Conservation (phyloP, 2,329 filamentous ascomycete genomes). For the Penicillium thymicola region DNA sequence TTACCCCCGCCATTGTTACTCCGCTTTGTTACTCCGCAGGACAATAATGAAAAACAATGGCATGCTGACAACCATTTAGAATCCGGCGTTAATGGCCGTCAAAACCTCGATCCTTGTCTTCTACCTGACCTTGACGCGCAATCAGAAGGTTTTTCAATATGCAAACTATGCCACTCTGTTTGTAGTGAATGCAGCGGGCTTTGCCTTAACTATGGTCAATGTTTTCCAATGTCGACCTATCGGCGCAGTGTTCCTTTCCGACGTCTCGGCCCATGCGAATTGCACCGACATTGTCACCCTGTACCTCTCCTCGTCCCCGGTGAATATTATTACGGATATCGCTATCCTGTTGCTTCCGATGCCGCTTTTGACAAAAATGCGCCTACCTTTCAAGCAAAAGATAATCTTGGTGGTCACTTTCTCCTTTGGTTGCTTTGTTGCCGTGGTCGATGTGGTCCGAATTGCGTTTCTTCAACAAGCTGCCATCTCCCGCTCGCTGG, state of each 20-base stretch:
- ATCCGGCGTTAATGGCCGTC: slow-evolving; percentile 83
- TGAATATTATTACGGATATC: slow-evolving; percentile 89
- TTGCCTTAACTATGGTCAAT: slow-evolving; percentile 79
- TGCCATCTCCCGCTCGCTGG: slow-evolving; percentile 38
- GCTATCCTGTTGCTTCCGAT: slow-evolving; percentile 84
- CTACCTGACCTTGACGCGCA: slow-evolving; percentile 77
- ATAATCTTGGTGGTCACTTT: slow-evolving; percentile 84
- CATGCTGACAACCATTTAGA: slow-evolving; percentile 49
- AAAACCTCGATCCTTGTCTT: slow-evolving; percentile 93
- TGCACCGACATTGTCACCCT: slow-evolving; percentile 63
- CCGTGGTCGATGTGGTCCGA: slow-evolving; percentile 81
- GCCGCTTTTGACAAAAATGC: slow-evolving; percentile 82
- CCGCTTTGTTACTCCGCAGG: neutral
- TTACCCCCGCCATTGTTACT: slow-evolving; percentile 8
- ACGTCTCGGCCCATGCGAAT: slow-evolving; percentile 44
- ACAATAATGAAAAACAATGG: neutral
- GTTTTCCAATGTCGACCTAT: slow-evolving; percentile 81
- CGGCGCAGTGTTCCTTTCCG: slow-evolving; percentile 61
- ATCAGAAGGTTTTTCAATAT: slow-evolving; percentile 71
- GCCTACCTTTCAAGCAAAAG: slow-evolving; percentile 79
- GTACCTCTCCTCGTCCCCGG: slow-evolving; percentile 71
- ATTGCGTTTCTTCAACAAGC: slow-evolving; percentile 87
- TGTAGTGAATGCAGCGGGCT: slow-evolving; percentile 74
- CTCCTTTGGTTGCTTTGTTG: slow-evolving; percentile 79
- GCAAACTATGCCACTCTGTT: slow-evolving; percentile 76